Conservation (phyloP, 176 grass and related monocot genomes). For the Avena sativa region DNA sequence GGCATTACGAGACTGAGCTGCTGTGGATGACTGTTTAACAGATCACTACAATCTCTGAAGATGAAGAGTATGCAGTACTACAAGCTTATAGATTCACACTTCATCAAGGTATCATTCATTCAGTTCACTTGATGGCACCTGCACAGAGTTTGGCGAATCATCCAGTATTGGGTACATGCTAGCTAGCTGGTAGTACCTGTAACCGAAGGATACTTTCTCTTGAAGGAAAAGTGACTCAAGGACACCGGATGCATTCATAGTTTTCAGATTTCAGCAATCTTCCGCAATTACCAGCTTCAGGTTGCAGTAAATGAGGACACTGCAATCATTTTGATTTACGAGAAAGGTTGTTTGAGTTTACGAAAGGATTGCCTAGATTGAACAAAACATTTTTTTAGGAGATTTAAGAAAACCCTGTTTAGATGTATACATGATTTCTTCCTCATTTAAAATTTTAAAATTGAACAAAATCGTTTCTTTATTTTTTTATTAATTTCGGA, state of each 20-base stretch:
- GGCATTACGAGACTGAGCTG: neutral
- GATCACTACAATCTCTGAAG: neutral
- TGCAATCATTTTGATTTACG: no score
- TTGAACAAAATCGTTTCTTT: no score
- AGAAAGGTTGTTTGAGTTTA: no score
- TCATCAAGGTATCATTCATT: neutral
- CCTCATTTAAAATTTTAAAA: no score
- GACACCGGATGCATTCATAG: neutral
- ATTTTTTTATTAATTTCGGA: no score
- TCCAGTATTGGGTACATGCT: neutral
- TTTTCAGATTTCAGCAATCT: neutral
- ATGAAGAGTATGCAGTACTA: constrained; percentile 1
- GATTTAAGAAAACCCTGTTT: no score
- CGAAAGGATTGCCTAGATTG: no score
- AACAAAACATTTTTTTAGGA: no score
- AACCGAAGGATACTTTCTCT: neutral
- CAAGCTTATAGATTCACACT: neutral
- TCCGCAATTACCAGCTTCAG: neutral
- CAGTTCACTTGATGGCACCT: neutral
- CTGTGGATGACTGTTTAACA: neutral
- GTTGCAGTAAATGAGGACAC: neutral
- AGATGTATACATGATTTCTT: no score
- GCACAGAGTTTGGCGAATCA: neutral
- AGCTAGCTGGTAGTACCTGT: neutral
- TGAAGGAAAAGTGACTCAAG: neutral